Base-by-base conservation (phyloP, 164 flowering plant genomes). In the Annona cherimola region DNA sequence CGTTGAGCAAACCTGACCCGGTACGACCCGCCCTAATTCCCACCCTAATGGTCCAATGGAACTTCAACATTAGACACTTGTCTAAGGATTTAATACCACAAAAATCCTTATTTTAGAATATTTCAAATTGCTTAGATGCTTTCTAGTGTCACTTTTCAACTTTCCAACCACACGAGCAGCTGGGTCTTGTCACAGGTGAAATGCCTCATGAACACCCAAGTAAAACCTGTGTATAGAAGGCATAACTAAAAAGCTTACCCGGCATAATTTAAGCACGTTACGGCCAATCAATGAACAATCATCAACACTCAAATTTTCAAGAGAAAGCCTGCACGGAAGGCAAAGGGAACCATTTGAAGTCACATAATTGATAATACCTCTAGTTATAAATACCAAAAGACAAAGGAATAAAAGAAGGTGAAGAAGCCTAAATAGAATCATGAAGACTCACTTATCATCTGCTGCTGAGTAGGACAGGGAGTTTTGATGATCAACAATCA, bases 221-320 rank as follows among this genome's bases (percentile, higher is more conserved):
- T 7, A 45, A 20, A 66, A 50, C 14, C 57, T 5, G 57, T 8
- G 14, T 8, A 50, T 50, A 9, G 57, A 11, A 50, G 57, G 14
- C 57, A 26, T 16, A 50, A 11, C 57, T 16, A 50, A 62, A 16
- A 45, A 72, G 41, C 35, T 74, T 88, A 93, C 99, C 99, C 84
- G 89, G 77, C 86, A 86, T 45, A 88, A 79, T 77, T 83, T 81
- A 55, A 95, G 86, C 39, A 91, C 71, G 63, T 80, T 69, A 9
- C 68, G 74, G 67, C 85, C 77, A 59, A 93, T 78, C 72, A 73
- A 42, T 35, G 79, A 73, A 74, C 79, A 84, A 70, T 88, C 92
- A 75, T 90, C 85, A 66, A 78, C 50, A 46, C 84, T 83, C 78
- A 90, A 66, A 68, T 46, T 73, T 50, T 74, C 81, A 41, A 64